Conservation (phyloP, 257 asterid species). For the Scutellaria minor region DNA sequence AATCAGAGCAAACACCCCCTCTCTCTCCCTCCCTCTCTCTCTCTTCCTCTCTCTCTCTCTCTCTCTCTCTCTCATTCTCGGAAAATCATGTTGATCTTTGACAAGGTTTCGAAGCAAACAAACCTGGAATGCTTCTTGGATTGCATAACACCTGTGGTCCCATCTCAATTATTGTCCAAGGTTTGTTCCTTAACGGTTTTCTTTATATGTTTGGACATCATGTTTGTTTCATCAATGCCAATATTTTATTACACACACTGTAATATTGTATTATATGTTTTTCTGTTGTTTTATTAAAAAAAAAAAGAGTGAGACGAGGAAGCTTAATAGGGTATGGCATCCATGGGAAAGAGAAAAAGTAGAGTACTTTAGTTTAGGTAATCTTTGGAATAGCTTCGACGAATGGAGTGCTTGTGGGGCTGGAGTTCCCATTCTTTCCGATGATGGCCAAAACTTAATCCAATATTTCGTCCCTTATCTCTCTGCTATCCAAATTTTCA, state of each 20-base stretch:
- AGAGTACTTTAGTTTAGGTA: constrained; percentile 74
- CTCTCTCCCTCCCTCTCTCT: constrained; percentile 39
- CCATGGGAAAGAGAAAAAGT: constrained; percentile 86
- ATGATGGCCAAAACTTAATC: constrained; percentile 65
- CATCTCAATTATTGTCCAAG: constrained; percentile 62
- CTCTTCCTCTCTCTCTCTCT: constrained; percentile 33
- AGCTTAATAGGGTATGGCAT: constrained; percentile 88
- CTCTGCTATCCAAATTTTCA: constrained; percentile 94
- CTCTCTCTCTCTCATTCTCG: constrained; percentile 28
- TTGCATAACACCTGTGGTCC: constrained; percentile 61
- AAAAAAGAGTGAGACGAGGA: constrained; percentile 70
- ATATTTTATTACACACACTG: constrained; percentile 1
- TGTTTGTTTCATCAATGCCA: neutral
- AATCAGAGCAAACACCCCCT: constrained; percentile 38
- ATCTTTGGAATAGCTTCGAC: constrained; percentile 82
- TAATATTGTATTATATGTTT: neutral
- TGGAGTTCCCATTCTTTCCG: constrained; percentile 79
- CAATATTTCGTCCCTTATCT: constrained; percentile 97
- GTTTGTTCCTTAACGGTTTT: constrained; percentile 27
- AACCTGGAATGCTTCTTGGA: constrained; percentile 65
- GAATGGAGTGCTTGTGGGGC: constrained; percentile 97
- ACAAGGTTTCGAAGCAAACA: constrained; percentile 50
- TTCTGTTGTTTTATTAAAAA: too few species aligned
- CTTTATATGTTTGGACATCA: neutral
- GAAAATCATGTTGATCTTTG: constrained; percentile 43